Conservation (phyloP, 169 alveolate genomes). For the Theileria sp. region DNA sequence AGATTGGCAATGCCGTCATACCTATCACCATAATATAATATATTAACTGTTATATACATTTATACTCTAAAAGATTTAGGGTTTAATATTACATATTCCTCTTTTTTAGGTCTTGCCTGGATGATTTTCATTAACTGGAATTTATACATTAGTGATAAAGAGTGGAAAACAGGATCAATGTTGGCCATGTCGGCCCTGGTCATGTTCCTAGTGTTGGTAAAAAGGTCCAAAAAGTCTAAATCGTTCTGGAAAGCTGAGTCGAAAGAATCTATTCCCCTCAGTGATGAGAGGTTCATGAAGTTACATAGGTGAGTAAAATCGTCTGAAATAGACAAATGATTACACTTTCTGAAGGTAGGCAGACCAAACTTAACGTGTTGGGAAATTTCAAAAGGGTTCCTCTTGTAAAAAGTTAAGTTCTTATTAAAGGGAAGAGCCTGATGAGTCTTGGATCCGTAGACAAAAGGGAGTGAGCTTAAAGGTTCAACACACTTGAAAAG, state of each 20-base stretch:
- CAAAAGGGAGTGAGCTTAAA: slow-evolving; percentile 31
- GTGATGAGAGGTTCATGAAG: slow-evolving; percentile 21
- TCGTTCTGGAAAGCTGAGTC: slow-evolving; percentile 18
- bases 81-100: slow-evolving; percentile 39
- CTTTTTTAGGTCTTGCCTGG: slow-evolving; percentile 62
- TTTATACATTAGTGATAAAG: slow-evolving; percentile 53
- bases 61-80: background rate
- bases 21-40: background rate
- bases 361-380: slow-evolving; percentile 35
- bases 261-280: slow-evolving; percentile 5
- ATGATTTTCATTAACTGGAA: slow-evolving; percentile 47
- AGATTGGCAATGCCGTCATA: slow-evolving; percentile 6
- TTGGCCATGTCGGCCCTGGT: slow-evolving; percentile 2
- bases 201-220: slow-evolving; percentile 5
- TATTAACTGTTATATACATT: background rate
- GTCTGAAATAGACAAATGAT: slow-evolving; percentile 47
- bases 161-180: slow-evolving; percentile 43
- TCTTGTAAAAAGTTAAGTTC: slow-evolving; percentile 24
- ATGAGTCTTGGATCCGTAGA: slow-evolving; percentile 30
- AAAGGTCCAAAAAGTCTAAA: slow-evolving; percentile 6
- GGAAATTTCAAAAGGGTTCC: slow-evolving; percentile 56
- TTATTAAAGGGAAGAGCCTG: slow-evolving; percentile 22
- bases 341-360: slow-evolving; percentile 51
- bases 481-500: slow-evolving; percentile 49
- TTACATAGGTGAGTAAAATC: slow-evolving; percentile 57